Base-by-base conservation (phyloP, 495 filamentous ascomycete species). In the Penicillium crystallinum region DNA sequence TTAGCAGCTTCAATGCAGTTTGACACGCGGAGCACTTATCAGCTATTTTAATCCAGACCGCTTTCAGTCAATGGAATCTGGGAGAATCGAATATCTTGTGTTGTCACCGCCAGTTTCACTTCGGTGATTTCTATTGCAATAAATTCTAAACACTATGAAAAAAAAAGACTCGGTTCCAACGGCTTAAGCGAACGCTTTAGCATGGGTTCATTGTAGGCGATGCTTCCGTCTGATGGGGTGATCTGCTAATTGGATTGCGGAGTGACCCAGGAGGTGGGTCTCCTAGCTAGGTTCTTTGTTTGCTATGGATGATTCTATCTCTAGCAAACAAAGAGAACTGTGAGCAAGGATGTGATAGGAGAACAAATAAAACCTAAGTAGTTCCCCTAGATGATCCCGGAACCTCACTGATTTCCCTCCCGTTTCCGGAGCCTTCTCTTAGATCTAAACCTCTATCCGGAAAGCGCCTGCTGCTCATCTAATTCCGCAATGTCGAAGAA, bases 271-370 rank as follows among this genome's bases (percentile, higher is more conserved):
- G 6, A 39, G 9, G 37, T 39, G 37, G 37, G 37, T 39, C 37
- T 22, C 12, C 2, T 39, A 12, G 37, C 37, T 39, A 12, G 37
- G 37, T 10, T 39, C 17, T 21, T 39, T 39, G 37, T 39, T 39
- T 39, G 37, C 15, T 19, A 22, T 39, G 11, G 37, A 11, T 39
- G 25, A 39, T 39, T 39, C 11, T 27, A 11, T n/a, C 19, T n/a
- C n/a, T n/a, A n/a, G 39, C 39, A 41, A 41, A 41, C 21, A 41
- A 27, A 41, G 39, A 41, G 39, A 41, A 41, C 12, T 36, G 34
- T 15, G 15, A 36, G 4, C 34, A 18, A 9, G n/a, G 2, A 18
- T 17, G n/a, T 18, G 34, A 41, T n/a, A 27, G 22, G 21, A 41
- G 12, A 41, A 41, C 9, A 27, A 27, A 39, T n/a, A 41, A 14